Percentiles rank a stretch among this genome's conserved stretches.
Conservation (phyloP, 2,329 filamentous ascomycete species). For the Xylaria sp. region DNA sequence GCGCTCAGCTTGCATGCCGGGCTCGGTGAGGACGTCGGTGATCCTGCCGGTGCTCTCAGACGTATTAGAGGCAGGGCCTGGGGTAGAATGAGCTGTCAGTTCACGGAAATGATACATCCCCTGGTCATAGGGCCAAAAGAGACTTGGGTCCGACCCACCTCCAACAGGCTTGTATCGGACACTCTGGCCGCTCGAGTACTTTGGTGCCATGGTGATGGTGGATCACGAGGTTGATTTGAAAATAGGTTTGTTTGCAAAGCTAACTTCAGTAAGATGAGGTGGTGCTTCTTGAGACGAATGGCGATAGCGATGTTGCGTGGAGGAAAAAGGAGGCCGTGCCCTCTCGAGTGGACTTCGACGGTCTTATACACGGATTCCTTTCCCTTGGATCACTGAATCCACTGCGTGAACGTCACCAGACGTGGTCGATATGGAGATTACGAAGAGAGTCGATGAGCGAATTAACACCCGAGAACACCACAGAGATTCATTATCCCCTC, state of each 20-base stretch:
- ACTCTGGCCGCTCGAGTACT: conserved; percentile 23
- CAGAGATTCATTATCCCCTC: neutral
- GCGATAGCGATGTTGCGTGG: neutral
- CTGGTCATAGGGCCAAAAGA: neutral
- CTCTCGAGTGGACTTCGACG: neutral
- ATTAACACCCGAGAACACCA: neutral
- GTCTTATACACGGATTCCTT: neutral
- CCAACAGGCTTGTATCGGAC: conserved; percentile 30
- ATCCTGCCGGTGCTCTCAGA: conserved; percentile 27
- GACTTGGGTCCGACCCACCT: conserved; percentile 10
- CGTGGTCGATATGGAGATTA: neutral
- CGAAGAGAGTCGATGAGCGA: neutral
- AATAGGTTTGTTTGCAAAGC: neutral
- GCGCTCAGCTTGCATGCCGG: conserved; percentile 24
- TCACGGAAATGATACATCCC: neutral
- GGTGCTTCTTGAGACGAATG: no score
- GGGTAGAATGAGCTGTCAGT: neutral
- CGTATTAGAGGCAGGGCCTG: conserved; percentile 25
- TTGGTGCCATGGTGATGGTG: conserved; percentile 25
- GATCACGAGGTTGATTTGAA: neutral
- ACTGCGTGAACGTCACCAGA: conserved; percentile 14
- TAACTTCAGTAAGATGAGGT: no score
- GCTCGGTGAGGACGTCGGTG: conserved; percentile 24
- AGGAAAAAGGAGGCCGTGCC: neutral
- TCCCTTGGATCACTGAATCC: neutral